Percentiles rank a stretch among this genome's conserved stretches.
phyloP scores from a whole-genome alignment of 257 asterid species.

The Nicotiana benthamiana region DNA sequence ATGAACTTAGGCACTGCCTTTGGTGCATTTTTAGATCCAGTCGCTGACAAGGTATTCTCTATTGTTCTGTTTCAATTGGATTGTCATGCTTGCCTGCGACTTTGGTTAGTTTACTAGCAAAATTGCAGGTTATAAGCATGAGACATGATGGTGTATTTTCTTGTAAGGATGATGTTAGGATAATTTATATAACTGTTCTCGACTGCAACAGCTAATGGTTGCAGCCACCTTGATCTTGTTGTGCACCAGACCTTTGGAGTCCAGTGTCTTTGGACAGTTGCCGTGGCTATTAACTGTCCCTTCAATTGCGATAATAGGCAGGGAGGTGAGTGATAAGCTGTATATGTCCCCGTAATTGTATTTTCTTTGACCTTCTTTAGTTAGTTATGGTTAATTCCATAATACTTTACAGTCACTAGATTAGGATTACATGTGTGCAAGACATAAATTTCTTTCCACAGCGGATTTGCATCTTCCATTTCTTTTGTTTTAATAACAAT shows the following conservation, averaged over 20 bases:
- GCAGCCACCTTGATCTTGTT: conserved; percentile 90
- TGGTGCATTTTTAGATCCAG: conserved; percentile 99
- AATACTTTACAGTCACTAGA: background rate
- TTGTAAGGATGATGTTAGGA: background rate
- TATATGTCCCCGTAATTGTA: background rate
- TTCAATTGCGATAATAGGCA: conserved; percentile 82
- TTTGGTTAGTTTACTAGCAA: background rate
- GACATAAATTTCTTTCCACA: background rate
- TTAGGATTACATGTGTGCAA: background rate
- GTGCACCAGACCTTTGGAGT: conserved; percentile 77
- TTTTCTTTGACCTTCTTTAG: background rate
- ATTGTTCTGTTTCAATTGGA: background rate
- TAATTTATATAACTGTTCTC: conserved; percentile 1
- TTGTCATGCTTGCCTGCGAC: background rate
- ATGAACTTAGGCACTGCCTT: conserved; percentile 88
- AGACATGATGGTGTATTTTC: background rate
- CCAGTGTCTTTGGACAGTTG: conserved; percentile 54
- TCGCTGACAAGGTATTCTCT: conserved; percentile 84
- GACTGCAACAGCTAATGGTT: conserved; percentile 79
- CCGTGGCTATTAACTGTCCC: conserved; percentile 92
- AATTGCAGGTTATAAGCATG: background rate
- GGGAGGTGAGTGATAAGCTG: conserved; percentile 57
- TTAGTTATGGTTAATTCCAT: background rate
- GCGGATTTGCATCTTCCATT: background rate
- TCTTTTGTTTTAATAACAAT: background rate